Evolutionary conservation across 768 basidiomycete species (phyloP), one percentile per base, ranked within the genome.

Genomic region (Russula virescens): DNA sequence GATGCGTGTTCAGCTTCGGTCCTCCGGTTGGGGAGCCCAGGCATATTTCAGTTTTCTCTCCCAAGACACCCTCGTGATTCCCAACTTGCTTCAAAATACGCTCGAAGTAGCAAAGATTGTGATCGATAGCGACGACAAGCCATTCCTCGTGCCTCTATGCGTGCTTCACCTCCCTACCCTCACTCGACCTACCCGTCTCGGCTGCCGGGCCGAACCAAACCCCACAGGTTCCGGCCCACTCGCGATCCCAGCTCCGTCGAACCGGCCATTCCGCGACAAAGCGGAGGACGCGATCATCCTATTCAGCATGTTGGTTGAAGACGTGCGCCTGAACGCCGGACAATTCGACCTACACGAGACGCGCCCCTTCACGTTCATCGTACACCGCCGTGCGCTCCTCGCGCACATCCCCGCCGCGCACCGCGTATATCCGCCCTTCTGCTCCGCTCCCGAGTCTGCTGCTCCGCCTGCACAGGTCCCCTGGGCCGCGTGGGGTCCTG

Each of bases 171-270:
- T 72, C 23, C 71, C 71, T 13, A 42, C 61, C 1, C 60, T 71
- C 11, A 28, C 51, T 16, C 40, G 40, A 7, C 49, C 40, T 16
- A 64, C 68, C 11, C 65, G 68, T 38, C 66, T 72, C 59, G 66
- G 62, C 9, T 73, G 72, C 42, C 69, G 72, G 28, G 67, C 68
- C 47, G 72, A 73, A 55, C 72, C 72, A 5, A 72, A 69, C 53
- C 69, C 65, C 18, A 50, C 55, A 13, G 51, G 56, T 19, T 42
- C 47, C 14, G 40, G 34, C 19, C 28, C 66, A 5, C 45, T 46
- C 7, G 47, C 47, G 14, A 49, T 28, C 31, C 63, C 45, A 4
- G 34, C 31, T 0, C 55, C 43, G 7, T 53, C 42, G 9, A n/a
- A 25, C 25, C 67, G 64, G 13, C 71, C 71, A 7, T 72, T 69